These are phyloP conservation scores for Lantana camara DNA, from an alignment of 257 asterid genomes.

Conservation along the genomic window DNA sequence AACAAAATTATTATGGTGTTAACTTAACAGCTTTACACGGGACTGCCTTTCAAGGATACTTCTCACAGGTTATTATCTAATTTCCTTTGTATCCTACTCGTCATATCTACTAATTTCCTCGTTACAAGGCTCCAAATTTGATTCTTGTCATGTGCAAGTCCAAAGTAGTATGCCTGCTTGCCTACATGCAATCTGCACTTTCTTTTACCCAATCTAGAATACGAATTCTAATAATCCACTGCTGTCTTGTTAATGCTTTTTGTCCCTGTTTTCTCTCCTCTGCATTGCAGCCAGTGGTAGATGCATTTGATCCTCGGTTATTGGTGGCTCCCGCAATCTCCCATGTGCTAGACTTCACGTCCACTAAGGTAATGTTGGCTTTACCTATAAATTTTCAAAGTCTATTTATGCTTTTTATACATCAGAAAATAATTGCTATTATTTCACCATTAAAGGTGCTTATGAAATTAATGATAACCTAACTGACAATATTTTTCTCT, in stretches of 20 bases:
- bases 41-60: conserved; percentile 96
- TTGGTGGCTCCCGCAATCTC: conserved; percentile 96
- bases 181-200: neutral
- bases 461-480: neutral
- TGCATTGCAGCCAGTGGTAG: conserved; percentile 69
- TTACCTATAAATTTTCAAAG: conserved; percentile 12
- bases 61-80: conserved; percentile 75
- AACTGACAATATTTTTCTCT: conserved; percentile 17
- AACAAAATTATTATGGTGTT: conserved; percentile 91
- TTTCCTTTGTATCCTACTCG: conserved; percentile 11
- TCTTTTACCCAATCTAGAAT: conserved; percentile 17
- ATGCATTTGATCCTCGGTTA: conserved; percentile 95
- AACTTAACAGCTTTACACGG: conserved; percentile 86
- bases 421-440: neutral
- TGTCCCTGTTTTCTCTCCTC: conserved; percentile 24
- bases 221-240: conserved; percentile 1
- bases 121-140: conserved; percentile 10
- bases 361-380: conserved; percentile 45
- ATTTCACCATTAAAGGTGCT: neutral
- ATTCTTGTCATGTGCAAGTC: neutral
- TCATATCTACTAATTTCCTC: conserved; percentile 3
- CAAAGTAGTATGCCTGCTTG: too few relatives aligned
- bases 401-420: conserved; percentile 1
- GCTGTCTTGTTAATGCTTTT: conserved; percentile 10
- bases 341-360: conserved; percentile 70